Conservation (phyloP, 225 moss, liverwort and hornwort species). For the Neckera pumila region DNA sequence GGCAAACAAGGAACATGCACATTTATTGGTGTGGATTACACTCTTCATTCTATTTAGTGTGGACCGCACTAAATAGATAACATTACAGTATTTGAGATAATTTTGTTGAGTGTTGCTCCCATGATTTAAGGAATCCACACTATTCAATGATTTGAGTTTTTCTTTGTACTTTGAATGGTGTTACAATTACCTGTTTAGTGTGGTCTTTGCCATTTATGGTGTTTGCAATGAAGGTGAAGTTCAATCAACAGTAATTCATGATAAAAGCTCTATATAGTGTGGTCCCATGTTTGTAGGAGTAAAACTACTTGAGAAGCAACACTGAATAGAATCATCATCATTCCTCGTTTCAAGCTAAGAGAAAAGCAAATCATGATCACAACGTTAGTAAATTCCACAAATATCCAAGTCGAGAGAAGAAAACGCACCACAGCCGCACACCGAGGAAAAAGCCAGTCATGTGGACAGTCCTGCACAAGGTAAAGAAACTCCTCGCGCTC, state of each 20-base stretch:
- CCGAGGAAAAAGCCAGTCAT: conserved; percentile 88
- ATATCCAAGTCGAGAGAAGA: background rate
- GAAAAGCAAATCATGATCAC: background rate
- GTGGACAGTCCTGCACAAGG: conserved; percentile 83
- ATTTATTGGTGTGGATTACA: background rate
- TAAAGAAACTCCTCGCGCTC: conserved; percentile 19
- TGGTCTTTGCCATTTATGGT: background rate
- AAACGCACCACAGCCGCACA: conserved; percentile 85
- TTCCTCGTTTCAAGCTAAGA: background rate
- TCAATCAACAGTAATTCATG: background rate
- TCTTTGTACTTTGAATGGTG: background rate
- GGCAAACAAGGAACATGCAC: background rate
- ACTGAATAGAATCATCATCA: background rate
- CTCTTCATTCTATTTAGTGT: background rate
- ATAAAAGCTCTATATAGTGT: background rate
- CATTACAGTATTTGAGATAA: background rate
- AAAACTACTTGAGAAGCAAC: background rate
- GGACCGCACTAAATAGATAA: background rate
- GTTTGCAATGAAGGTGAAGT: background rate
- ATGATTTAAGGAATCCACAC: background rate
- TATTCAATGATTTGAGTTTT: background rate
- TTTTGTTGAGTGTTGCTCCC: background rate
- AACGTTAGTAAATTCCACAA: background rate
- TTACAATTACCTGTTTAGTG: background rate
- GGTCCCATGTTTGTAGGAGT: background rate